Base-by-base conservation (phyloP, 352 stramenopile genomes). In the Globisporangium ultimum region DNA sequence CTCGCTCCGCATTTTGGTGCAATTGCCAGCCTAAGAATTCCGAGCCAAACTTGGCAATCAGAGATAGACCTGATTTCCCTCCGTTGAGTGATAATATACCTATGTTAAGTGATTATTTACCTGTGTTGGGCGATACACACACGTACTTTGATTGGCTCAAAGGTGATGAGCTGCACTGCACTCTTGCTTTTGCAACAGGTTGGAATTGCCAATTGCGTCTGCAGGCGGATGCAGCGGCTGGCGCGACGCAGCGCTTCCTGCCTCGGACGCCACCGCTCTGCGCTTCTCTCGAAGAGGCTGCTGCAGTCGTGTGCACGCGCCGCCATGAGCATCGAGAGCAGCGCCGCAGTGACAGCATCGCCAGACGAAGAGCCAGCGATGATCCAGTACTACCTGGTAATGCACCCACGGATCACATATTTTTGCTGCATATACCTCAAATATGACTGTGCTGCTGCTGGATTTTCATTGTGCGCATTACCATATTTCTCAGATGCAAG, bases 341-440 rank as follows among this genome's bases (percentile, higher is more conserved):
- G 3, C n/a, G 28, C 5, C 12, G 17, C 28, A 24, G 43, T 45
- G 41, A 36, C 38, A 9, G 43, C 51, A 51, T 32, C 38, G 34
- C 15, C 21, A 22, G 47, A 46, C 17, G 53, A 57, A 22, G 64
- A 66, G 17, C 56, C 65, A 18, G 50, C 61, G 36, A 73, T 91
- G 53, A 66, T 87, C 53, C 73, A 89, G 59, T 91, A 89, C 60
- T 91, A 91, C 54, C 40, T 91, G 59, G 77, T 88, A 60, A 21
- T 36, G 28, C 28, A 36, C 5, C 28, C 28, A 36, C 8, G 8
- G 9, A 36, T 5, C 28, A 36, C 28, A 36, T 11, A 36, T 36
- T 10, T 5, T 46, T 46, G 28, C 12, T n/a, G 28, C 48, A n/a
- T 21, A 11, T 20, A 36, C 2, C 18, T 32, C 7, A 18, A 24